Base-by-base conservation (phyloP, 768 basidiomycete genomes). In the Tulasnella calospora region DNA sequence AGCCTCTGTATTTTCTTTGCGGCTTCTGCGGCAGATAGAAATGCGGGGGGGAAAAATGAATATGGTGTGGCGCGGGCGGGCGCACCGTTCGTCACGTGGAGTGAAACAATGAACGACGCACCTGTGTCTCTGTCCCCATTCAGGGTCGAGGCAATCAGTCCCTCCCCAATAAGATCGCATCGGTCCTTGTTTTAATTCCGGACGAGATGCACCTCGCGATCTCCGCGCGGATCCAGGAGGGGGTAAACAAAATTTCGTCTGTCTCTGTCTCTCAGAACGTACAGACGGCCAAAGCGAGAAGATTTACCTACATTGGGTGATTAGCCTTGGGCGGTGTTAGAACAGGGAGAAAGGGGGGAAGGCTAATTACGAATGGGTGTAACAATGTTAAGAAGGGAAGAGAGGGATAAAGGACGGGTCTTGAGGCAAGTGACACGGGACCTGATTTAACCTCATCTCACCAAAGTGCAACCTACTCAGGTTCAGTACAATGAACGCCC, bases 341-440 rank as follows among this genome's bases (percentile, higher is more conserved):
- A 27, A 3, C 17, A 9, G 27, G 35, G 27, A 27, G 27, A 67
- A 35, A 15, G 57, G 57, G n/a, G 13, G 61, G 13, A 67, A 35
- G 61, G 61, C 30, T 67, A 67, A 67, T 30, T 33, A 35, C 61
- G 61, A 67, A 67, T 67, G 33, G 61, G 61, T 67, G 61, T 67
- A 67, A 35, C 33, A 67, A 67, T 30, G 61, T 35, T 67, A 67
- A 35, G 61, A 67, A 27, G 61, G 38, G 38, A 35, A 67, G 35
- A 67, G 61, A 15, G 27, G 3, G 44, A 44, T 19, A 40, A 61
- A 61, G 57, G 57, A 30, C 27, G 15, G 44, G 44, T 15, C 23
- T 35, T 67, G 15, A 51, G 51, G 51, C n/a, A 51, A 67, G 30
- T 61, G 57, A 61, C 57, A 67, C 33, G 61, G 61, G 61, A 67